Evolutionary conservation across 2,329 filamentous ascomycete genomes (phyloP).

Genomic region (Aureobasidium uvarum): DNA sequence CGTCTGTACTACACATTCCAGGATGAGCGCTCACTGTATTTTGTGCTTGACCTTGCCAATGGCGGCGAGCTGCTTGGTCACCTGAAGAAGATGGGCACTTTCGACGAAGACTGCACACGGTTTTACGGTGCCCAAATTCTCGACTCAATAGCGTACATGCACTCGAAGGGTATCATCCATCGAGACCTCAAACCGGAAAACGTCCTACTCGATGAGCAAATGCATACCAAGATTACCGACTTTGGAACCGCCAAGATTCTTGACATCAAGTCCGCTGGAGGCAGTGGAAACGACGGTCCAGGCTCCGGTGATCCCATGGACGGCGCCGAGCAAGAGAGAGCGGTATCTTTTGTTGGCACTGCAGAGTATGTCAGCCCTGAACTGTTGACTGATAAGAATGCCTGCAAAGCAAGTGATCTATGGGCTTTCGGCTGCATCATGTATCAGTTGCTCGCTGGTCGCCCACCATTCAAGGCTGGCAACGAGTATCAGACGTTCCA

Average conservation of each 20-base stretch:
- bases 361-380: conserved; percentile 98
- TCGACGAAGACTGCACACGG: conserved; percentile 88
- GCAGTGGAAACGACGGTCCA: conserved; percentile 39
- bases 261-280: conserved; percentile 46
- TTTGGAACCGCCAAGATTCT: conserved; percentile 98
- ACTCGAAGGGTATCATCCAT: conserved; percentile 91
- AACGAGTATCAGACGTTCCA: conserved; percentile 98
- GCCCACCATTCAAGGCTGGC: conserved; percentile 91
- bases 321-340: conserved; percentile 65
- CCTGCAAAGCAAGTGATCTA: conserved; percentile 94
- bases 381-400: conserved; percentile 92
- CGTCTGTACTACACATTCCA: conserved; percentile 98
- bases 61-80: conserved; percentile 90
- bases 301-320: conserved; percentile 53
- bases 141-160: conserved; percentile 97
- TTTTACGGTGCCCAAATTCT: conserved; percentile 97
- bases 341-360: conserved; percentile 94
- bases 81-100: conserved; percentile 89
- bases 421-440: conserved; percentile 99
- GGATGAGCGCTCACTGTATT: conserved; percentile 93
- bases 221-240: conserved; percentile 98
- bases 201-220: conserved; percentile 87
- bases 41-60: conserved; percentile 89
- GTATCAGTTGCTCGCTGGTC: conserved; percentile 91
- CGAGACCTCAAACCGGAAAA: conserved; percentile 97